Conservation (phyloP, 345 rosid genomes). For the Erysimum cheiranthoides region DNA sequence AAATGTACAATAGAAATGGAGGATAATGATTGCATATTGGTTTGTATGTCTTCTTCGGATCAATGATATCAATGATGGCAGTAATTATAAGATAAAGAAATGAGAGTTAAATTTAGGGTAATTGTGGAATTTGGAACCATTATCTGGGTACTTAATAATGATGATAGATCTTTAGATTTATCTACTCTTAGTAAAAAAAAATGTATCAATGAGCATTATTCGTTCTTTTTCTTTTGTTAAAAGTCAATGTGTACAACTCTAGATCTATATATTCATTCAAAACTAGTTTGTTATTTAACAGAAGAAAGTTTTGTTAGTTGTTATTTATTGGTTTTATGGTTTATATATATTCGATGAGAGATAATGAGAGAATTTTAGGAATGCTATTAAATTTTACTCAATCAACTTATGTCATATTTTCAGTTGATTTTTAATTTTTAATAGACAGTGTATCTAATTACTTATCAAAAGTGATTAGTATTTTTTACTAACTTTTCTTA, state of each 20-base stretch:
- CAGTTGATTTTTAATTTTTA: too few species aligned
- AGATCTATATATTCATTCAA: background rate
- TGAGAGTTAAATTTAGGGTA: conserved; percentile 29
- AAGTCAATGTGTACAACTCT: background rate
- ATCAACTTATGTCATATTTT: too few species aligned
- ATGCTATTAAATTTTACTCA: too few species aligned
- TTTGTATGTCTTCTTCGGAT: conserved; percentile 67
- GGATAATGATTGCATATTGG: conserved; percentile 62
- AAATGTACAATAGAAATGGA: conserved; percentile 14
- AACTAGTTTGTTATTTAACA: too few species aligned
- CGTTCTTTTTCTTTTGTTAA: background rate
- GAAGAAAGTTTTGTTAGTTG: too few species aligned
- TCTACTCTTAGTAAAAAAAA: background rate
- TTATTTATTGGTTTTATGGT: too few species aligned
- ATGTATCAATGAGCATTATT: background rate
- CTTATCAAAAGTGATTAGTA: too few species aligned
- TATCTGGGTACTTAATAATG: background rate
- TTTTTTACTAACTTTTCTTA: too few species aligned
- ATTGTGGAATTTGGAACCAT: background rate
- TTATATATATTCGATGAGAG: too few species aligned
- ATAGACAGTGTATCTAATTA: too few species aligned
- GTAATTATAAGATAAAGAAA: conserved; percentile 56
- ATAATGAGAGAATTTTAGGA: too few species aligned
- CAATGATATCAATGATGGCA: conserved; percentile 59
- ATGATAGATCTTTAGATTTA: background rate